Evolutionary conservation across 176 grass and related monocot genomes (phyloP).

Genomic region (Poa annua): DNA sequence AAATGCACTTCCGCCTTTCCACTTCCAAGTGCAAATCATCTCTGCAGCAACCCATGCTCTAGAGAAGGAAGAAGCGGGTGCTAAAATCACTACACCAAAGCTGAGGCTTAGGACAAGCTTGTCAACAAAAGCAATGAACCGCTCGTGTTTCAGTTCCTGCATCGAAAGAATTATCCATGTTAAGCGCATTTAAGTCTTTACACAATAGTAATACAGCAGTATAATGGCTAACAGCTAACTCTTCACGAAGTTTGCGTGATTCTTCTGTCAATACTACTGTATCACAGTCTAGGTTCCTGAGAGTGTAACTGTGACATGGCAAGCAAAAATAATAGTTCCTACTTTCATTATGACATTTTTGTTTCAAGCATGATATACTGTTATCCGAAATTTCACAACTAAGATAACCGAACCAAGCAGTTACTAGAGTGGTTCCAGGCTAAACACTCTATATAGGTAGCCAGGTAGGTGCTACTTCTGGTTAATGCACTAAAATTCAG

Average conservation of each 20-base stretch:
- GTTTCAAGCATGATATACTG: background rate
- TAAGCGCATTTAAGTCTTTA: background rate
- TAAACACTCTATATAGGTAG: background rate
- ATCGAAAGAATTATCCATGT: slow-evolving; percentile 31
- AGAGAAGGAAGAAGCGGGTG: slow-evolving; percentile 42
- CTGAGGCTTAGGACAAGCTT: slow-evolving; percentile 79
- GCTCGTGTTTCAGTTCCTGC: slow-evolving; percentile 62
- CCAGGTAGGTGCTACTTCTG: background rate
- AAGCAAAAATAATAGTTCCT: background rate
- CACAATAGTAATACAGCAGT: background rate
- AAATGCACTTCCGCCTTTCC: slow-evolving; percentile 57
- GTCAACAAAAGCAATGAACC: slow-evolving; percentile 78
- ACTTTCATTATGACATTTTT: no score
- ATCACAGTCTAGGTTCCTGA: background rate
- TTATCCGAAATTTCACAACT: background rate
- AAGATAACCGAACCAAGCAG: slow-evolving; percentile 2
- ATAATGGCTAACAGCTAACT: background rate
- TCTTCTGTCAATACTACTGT: slow-evolving; percentile 2
- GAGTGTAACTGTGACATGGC: background rate
- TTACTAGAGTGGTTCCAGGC: background rate
- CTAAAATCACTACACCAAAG: slow-evolving; percentile 71
- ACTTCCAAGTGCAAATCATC: slow-evolving; percentile 85
- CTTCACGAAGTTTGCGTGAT: background rate
- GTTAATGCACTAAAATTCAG: slow-evolving; percentile 2
- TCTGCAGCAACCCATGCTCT: slow-evolving; percentile 90